phyloP scores from a whole-genome alignment of 441 rosid genomes.

The Daphne laureola region DNA sequence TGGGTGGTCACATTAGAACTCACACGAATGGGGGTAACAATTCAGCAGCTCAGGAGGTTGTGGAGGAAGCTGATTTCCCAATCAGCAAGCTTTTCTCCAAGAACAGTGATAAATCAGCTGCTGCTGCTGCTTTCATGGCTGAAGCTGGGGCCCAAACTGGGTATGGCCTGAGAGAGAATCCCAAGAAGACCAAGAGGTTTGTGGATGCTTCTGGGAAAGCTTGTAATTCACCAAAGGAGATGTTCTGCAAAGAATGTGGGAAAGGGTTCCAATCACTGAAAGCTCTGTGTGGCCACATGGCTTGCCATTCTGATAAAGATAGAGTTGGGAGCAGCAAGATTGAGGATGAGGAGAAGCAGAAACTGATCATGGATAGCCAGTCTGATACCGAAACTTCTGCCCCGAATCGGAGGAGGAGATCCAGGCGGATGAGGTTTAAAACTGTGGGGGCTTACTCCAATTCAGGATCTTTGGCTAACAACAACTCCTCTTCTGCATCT shows the following conservation, averaged over 20 bases:
- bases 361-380: constrained; percentile 38
- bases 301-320: constrained; percentile 55
- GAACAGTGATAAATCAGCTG: constrained; percentile 18
- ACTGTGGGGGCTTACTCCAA: constrained; percentile 20
- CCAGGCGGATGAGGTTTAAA: constrained; percentile 36
- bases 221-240: constrained; percentile 21
- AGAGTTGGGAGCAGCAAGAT: constrained; percentile 18
- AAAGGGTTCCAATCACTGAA: constrained; percentile 65
- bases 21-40: constrained; percentile 37
- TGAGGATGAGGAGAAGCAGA: constrained; percentile 35
- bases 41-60: constrained; percentile 26
- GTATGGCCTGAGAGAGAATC: constrained; percentile 63
- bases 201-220: constrained; percentile 30
- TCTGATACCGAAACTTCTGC: constrained; percentile 57
- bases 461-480: constrained; percentile 22
- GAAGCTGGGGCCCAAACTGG: constrained; percentile 43
- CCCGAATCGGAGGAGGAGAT: constrained; percentile 46
- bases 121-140: constrained; percentile 12
- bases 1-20: constrained; percentile 87
- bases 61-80: constrained; percentile 27
- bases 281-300: constrained; percentile 75
- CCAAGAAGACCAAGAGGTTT: constrained; percentile 56
- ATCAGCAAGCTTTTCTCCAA: constrained; percentile 15
- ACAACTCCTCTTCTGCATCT: constrained; percentile 44
- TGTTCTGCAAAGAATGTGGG: constrained; percentile 64